Evolutionary conservation across 805 yeast genomes (phyloP), one percentile per base, ranked within the genome.

Genomic region (Ogataea populi-albae): DNA sequence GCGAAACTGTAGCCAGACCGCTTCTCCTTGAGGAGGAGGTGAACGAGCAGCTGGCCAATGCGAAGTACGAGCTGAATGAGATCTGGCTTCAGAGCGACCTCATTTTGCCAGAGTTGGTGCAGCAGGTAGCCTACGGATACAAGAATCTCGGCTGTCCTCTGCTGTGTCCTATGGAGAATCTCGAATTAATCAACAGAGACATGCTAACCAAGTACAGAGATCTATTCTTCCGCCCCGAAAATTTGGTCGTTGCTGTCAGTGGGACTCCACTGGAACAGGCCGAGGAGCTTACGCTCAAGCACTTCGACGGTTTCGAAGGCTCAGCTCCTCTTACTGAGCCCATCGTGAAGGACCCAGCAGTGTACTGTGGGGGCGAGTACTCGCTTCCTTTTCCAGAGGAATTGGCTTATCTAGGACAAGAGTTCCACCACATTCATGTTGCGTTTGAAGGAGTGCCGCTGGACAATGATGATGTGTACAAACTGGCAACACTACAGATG

Each of bases 381-480:
- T 62, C 74, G 23, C 57, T 78, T 3, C 79, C 82, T 6, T 57
- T 75, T 7, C 74, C 77, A 3, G 57, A 64, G 17, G 77, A 77
- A 23, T 66, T 74, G 18, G 89, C 87, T 10, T 75, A 75, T 54
- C 66, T 78, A 38, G 61, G 61, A 5, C 91, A 93, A 8, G 91
- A 86, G 46, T 77, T 89, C 44, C 82, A 80, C 43, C 95, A 91
- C 57, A 72, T 91, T 52, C 86, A 86, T 57, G 71, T 93, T 23
- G 95, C 84, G 1, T 93, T 85, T 57, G 91, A 93, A 59, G 95
- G 97, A 17, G 68, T 84, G 3, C 82, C 96, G 1, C 81, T 88
- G 21, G 74, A 77, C 34, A 81, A 84, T 55, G 86, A 86, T 14
- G 97, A 93, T 50, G 78, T 89, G 28, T 93, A 93, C 54, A 94